Base-by-base conservation (phyloP, 139 green algal genomes). In the Gonium pectorale region DNA sequence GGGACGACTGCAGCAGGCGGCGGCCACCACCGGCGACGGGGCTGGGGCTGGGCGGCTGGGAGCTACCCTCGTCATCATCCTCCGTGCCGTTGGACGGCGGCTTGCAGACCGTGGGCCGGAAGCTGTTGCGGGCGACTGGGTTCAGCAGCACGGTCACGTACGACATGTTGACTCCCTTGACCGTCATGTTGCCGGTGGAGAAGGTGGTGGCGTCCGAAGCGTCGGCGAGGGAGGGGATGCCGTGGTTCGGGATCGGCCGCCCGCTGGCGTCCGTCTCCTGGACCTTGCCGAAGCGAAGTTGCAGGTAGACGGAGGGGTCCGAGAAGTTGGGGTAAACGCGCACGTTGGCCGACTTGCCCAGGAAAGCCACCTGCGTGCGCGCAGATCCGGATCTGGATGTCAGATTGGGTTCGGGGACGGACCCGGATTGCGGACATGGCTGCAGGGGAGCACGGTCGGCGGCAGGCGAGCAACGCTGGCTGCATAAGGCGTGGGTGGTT, bases 311-410 rank as follows among this genome's bases (percentile, higher is more conserved):
- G 38, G 13, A 40, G 54, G 74, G 41, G 52, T 81, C 74, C 37
- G 56, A 70, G 56, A 60, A 70, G 74, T 81, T 81, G 37, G 74
- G 74, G 56, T 81, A 81, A 56, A 81, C 59, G 38, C 74, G 74
- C 3, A 81, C 13, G 38, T 70, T 81, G 74, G 74, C 27, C 38
- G 56, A 70, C 3, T 67, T 51, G 59, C 74, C 74, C 29, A 81
- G 54, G 38, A 81, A 56, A 11, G 74, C 52, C 4, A 81, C 37
- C 74, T 81, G 74, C 44, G 44, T 26, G 7, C 6, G 31, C 29
- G 60, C 29, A 41, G 6, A 21, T 6, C 60, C 7, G 29, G 60
- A 6, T 41, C 13, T 26, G 49, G 49, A 17, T 26, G 13, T 56
- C 49, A 13, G 17, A 17, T 13, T 26, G 49, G 17, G 17, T 56